Percentiles rank a stretch among this genome's conserved stretches.
Conservation (phyloP, 768 basidiomycete genomes). For the Russula olivacea region DNA sequence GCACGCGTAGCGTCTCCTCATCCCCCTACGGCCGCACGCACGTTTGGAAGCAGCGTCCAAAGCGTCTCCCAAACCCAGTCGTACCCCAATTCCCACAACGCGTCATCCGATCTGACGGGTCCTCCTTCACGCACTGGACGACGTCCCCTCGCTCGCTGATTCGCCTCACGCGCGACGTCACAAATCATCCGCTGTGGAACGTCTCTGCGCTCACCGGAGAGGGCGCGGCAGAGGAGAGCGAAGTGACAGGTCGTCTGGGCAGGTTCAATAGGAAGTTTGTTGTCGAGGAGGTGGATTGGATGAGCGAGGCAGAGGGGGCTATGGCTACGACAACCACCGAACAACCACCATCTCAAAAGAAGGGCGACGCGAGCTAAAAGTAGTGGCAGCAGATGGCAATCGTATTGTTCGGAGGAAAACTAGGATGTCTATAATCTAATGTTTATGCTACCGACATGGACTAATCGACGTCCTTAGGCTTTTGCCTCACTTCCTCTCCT, state of each 20-base stretch:
- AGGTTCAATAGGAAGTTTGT: constrained; percentile 78
- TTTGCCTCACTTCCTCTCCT: not conserved
- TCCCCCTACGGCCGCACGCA: constrained; percentile 84
- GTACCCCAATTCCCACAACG: constrained; percentile 83
- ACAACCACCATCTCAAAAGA: not conserved
- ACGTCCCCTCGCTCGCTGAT: constrained; percentile 78
- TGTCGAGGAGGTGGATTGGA: constrained; percentile 41
- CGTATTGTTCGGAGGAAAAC: not conserved
- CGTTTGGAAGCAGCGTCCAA: constrained; percentile 65
- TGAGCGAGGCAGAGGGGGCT: constrained; percentile 23
- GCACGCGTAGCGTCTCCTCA: constrained; percentile 47
- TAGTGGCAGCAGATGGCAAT: not conserved
- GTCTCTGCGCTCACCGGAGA: constrained; percentile 44
- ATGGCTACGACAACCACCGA: not conserved
- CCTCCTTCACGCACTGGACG: constrained; percentile 81
- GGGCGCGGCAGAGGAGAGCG: constrained; percentile 57
- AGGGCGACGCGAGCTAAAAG: constrained; percentile 1
- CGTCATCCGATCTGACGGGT: constrained; percentile 83
- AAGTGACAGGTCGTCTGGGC: constrained; percentile 70
- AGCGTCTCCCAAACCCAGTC: constrained; percentile 71
- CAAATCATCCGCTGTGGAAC: constrained; percentile 86
- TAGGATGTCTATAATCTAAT: constrained; percentile 17
- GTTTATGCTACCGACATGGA: not conserved
- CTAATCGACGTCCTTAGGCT: not conserved
- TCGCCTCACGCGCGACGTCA: constrained; percentile 78